Evolutionary conservation across 306 rosid genomes (phyloP).

Genomic region (Dryas octopetala): DNA sequence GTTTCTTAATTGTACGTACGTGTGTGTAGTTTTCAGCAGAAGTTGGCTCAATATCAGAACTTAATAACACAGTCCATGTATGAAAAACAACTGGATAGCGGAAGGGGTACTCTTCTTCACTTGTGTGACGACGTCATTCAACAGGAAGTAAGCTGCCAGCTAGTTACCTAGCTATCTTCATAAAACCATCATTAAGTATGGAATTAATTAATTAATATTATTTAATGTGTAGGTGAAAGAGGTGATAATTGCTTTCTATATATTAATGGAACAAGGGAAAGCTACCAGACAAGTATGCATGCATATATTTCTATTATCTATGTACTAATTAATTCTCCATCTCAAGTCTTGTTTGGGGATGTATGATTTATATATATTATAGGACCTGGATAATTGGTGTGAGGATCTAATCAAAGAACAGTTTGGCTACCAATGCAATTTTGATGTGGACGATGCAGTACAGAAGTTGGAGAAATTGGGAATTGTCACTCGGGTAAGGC

Average conservation of each 20-base stretch:
- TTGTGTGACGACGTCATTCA: slow-evolving; percentile 97
- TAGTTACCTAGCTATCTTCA: slow-evolving; percentile 9
- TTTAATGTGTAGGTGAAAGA: slow-evolving; percentile 67
- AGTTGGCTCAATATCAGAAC: slow-evolving; percentile 83
- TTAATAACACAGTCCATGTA: slow-evolving; percentile 96
- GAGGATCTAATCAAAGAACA: slow-evolving; percentile 89
- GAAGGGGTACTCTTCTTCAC: slow-evolving; percentile 98
- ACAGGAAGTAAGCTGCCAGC: slow-evolving; percentile 73
- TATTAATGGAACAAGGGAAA: slow-evolving; percentile 95
- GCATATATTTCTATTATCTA: neutral
- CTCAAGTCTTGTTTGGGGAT: neutral
- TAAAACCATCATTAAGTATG: too few relatives aligned
- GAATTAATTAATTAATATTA: too few relatives aligned
- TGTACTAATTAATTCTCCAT: too few relatives aligned
- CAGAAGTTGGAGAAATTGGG: slow-evolving; percentile 83
- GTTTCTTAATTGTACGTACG: slow-evolving; percentile 1
- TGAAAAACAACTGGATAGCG: slow-evolving; percentile 94
- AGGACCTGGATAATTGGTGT: slow-evolving; percentile 90
- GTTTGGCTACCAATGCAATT: slow-evolving; percentile 66
- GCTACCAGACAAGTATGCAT: slow-evolving; percentile 62
- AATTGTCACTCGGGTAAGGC: slow-evolving; percentile 78
- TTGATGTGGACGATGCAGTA: slow-evolving; percentile 95
- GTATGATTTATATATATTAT: neutral
- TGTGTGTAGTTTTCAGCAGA: slow-evolving; percentile 75
- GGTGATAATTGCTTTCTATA: slow-evolving; percentile 80